Percentiles rank a stretch among this genome's conserved stretches.
These are phyloP conservation scores for Pyrenopolyporus hunteri DNA, from an alignment of 495 filamentous ascomycete species.

Conservation along the genomic window DNA sequence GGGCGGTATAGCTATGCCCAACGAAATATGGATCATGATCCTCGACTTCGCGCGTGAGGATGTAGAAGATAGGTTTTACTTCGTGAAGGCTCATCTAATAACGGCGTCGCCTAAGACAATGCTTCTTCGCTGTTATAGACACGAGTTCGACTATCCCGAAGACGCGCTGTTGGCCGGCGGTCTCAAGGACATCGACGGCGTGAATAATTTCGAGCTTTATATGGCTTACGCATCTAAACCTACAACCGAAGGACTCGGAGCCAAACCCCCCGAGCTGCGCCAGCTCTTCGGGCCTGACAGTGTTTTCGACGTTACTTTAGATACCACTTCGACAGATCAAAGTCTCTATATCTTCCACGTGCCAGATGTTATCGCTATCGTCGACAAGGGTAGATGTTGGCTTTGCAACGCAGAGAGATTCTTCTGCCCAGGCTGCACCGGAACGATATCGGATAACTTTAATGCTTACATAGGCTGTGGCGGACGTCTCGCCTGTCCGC, in stretches of 20 bases:
- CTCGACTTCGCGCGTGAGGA: neutral
- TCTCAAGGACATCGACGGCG: neutral
- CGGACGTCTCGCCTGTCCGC: constrained; percentile 16
- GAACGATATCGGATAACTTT: constrained; percentile 3
- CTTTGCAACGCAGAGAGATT: constrained; percentile 7
- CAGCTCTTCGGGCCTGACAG: constrained; percentile 2
- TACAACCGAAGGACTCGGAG: neutral
- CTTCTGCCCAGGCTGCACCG: constrained; percentile 18
- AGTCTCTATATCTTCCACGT: constrained; percentile 8
- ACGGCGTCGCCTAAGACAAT: neutral
- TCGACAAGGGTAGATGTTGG: constrained; percentile 5
- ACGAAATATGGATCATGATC: constrained; percentile 17
- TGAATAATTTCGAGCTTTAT: neutral
- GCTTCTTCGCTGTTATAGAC: constrained; percentile 14
- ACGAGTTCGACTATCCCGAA: neutral
- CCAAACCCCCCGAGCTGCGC: constrained; percentile 2
- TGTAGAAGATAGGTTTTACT: neutral
- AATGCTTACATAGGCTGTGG: constrained; percentile 10
- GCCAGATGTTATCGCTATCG: constrained; percentile 7
- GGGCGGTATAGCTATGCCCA: constrained; percentile 12
- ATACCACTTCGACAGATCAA: neutral
- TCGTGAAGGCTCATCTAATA: constrained; percentile 12
- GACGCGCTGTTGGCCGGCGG: neutral
- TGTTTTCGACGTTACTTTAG: constrained; percentile 4
- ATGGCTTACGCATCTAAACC: constrained; percentile 1